Base-by-base conservation (phyloP, 2,329 filamentous ascomycete species). In the Rutstroemia sp. region DNA sequence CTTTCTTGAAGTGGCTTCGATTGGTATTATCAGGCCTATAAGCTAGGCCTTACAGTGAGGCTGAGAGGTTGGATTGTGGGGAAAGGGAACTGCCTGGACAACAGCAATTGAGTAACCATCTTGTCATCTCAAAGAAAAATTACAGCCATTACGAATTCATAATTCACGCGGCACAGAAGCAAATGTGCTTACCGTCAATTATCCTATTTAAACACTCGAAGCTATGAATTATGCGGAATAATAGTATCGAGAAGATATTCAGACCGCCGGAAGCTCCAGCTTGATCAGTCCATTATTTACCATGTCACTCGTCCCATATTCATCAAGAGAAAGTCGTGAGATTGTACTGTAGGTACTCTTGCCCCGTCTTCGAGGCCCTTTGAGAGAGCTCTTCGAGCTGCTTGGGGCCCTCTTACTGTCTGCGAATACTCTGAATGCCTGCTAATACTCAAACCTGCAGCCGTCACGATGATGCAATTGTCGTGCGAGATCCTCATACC, bases 391-490 rank as follows among this genome's bases (percentile, higher is more conserved):
- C 4, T 23, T 14, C 10, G 19, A 19, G 19, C 18, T 34, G 9
- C n/a, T 49, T 12, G 30, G 30, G 30, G 4, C 12, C 12, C 10
- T 34, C 9, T 14, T 12, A 4, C 12, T 34, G 30, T 12, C 30
- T 34, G 30, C 30, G 9, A 12, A 10, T 34, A 12, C 10, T 34
- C 7, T 14, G 41, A 12, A 38, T 30, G 21, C 18, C 38, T 47
- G 39, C 62, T 69, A 44, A 66, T 19, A 27, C 30, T 37, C 9
- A 21, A 16, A 38, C 27, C 38, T 27, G 18, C 66, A 97, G 94
- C 52, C 94, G 92, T 60, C 91, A 96, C 71, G 88, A 90, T 68
- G 90, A 96, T 74, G 87, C 92, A 21, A 85, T 99, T 57, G 94
- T 99, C 46, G 85, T 97, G 39, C 92, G 89, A 68, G 92, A 99